Percentiles rank a stretch among this genome's conserved stretches.
Evolutionary conservation across 164 flowering plant species (phyloP).

Genomic region (Kingdonia uniflora): DNA sequence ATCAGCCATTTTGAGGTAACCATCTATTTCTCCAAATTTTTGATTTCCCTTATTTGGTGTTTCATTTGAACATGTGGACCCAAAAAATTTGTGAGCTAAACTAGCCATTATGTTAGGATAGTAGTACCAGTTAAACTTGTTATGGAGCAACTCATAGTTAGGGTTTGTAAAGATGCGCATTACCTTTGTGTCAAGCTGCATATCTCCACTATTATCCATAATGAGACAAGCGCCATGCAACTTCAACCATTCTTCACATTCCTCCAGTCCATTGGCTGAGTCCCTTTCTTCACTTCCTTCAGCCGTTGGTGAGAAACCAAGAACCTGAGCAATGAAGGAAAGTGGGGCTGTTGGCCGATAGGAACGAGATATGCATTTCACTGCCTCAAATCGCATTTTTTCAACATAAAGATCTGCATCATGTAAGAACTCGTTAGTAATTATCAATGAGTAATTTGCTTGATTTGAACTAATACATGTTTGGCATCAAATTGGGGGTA

Average conservation of each 20-base stretch:
- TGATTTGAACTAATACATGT: not conserved
- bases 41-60: not conserved
- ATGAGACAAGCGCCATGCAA: constrained; percentile 83
- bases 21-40: not conserved
- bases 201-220: constrained; percentile 53
- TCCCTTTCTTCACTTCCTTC: constrained; percentile 44
- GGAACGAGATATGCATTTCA: constrained; percentile 79
- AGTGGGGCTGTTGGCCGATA: constrained; percentile 90
- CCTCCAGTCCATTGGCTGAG: constrained; percentile 45
- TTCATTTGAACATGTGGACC: not conserved
- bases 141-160: not conserved
- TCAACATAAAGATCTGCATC: constrained; percentile 79
- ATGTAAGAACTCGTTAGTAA: no score
- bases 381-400: constrained; percentile 87
- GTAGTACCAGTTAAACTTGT: no score
- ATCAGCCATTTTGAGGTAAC: not conserved
- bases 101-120: no score
- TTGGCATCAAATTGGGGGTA: not conserved
- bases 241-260: constrained; percentile 86
- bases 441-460: no score
- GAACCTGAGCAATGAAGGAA: constrained; percentile 54
- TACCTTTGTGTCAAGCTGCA: constrained; percentile 86
- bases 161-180: not conserved
- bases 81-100: not conserved
- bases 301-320: constrained; percentile 32